Base-by-base conservation (phyloP, 805 yeast genomes). In the Candida chilensis region DNA sequence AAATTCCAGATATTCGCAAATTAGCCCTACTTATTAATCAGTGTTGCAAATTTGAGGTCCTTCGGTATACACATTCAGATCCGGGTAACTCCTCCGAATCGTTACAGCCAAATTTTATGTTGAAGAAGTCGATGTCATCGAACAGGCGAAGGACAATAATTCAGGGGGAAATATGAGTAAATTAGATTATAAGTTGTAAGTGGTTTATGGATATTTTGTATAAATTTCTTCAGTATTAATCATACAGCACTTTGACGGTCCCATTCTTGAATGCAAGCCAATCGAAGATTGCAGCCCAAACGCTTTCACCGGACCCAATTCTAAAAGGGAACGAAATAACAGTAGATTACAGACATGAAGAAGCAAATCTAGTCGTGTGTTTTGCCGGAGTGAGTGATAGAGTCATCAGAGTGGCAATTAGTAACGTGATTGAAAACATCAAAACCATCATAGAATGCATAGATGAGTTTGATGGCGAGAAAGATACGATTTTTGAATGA, bases 361-460 rank as follows among this genome's bases (percentile, higher is more conserved):
- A 49, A 2, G 44, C 39, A 13, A 37, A 36, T 1, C 57, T 85
- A 24, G 35, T 48, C 2, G 68, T 77, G 17, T 37, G 43, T 1
- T 82, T 84, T 40, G 49, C 57, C 5, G 85, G 86, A 2, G 61
- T 64, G 1, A 76, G 83, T 30, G 94, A 82, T 39, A 60, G 95
- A 27, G 77, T 77, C 5, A 67, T 87, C 30, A 61, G 96, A 37
- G 94, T 86, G 5, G 94, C 94, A 6, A 84, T 82, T 13, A 85
- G 86, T 52, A 80, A 79, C 39, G 70, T 82, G 12, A 60, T 88
- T 32, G 95, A 86, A 46, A 78, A 78, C 37, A 50, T 85, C 33
- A 79, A 79, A 44, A 77, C 92, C 1, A 70, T 82, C 3, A 59
- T 86, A 2, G 96, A 87, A 57, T 78, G 94, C 33, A 59, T 86